Conservation (phyloP, 345 rosid species). For the Euphorbia tirucalli region DNA sequence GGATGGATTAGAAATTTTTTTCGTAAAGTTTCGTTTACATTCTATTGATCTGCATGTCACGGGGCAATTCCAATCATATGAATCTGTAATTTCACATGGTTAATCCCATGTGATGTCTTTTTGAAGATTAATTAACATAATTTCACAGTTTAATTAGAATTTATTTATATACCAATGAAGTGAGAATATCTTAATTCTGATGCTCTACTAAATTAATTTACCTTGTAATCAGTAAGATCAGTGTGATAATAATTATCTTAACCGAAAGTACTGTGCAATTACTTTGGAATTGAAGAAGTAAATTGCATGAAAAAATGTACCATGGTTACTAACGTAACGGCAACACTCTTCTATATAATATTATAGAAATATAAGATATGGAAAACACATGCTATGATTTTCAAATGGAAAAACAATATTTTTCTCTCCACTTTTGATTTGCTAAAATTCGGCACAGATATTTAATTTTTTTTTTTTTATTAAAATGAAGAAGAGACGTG, state of each 20-base stretch:
- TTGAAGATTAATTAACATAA: no score
- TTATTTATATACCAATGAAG: background rate
- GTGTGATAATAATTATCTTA: no score
- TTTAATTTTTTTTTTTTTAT: no score
- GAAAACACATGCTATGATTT: background rate
- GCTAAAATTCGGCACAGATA: no score
- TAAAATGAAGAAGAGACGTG: no score
- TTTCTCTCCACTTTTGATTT: no score
- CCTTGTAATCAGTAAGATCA: background rate
- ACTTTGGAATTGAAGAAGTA: background rate
- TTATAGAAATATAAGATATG: no score
- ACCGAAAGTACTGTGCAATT: background rate
- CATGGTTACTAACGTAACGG: background rate
- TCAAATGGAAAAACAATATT: no score
- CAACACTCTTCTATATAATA: background rate
- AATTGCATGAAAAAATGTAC: background rate
- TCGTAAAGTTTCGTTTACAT: no score
- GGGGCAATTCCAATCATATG: slow-evolving; percentile 13
- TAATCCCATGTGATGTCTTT: background rate
- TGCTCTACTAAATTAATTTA: background rate
- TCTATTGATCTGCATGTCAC: slow-evolving; percentile 14
- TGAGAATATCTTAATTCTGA: background rate
- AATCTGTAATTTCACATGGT: slow-evolving; percentile 2
- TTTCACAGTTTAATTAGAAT: background rate
- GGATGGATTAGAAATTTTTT: background rate